phyloP scores from a whole-genome alignment of 208 protist species.

The Novymonas esmeraldas region DNA sequence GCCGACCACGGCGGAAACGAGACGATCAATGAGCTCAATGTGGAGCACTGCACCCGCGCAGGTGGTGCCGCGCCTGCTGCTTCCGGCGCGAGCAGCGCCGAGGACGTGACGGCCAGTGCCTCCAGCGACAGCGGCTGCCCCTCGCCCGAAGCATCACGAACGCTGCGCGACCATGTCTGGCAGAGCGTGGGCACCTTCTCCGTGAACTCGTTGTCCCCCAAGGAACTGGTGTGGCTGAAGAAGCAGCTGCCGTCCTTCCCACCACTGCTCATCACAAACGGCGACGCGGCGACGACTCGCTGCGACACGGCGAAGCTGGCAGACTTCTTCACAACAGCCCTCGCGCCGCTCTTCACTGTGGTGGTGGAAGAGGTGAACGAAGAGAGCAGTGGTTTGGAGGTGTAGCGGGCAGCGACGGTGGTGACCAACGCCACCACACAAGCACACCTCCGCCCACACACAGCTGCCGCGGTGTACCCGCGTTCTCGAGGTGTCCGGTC shows the following conservation, averaged over 20 bases:
- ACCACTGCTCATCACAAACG: constrained; percentile 51
- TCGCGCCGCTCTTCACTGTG: constrained; percentile 46
- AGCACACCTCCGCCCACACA: no score
- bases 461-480: not conserved
- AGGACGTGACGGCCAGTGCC: not conserved
- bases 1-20: constrained; percentile 20
- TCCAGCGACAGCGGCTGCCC: not conserved
- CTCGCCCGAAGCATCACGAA: not conserved
- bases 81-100: not conserved
- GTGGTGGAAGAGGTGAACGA: not conserved
- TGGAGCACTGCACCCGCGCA: not conserved
- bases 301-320: constrained; percentile 28
- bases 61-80: not conserved
- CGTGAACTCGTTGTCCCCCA: constrained; percentile 27
- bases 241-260: constrained; percentile 49
- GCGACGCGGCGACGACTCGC: constrained; percentile 30
- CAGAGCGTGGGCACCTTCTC: constrained; percentile 44
- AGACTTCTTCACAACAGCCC: constrained; percentile 38
- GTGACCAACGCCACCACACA: no score
- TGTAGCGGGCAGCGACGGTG: no score
- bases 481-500: no score
- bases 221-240: constrained; percentile 76
- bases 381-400: no score
- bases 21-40: constrained; percentile 22
- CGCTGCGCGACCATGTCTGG: constrained; percentile 26